These are phyloP conservation scores for Aureobasidium sp. DNA, from an alignment of 2,329 filamentous ascomycete genomes.

Conservation along the genomic window DNA sequence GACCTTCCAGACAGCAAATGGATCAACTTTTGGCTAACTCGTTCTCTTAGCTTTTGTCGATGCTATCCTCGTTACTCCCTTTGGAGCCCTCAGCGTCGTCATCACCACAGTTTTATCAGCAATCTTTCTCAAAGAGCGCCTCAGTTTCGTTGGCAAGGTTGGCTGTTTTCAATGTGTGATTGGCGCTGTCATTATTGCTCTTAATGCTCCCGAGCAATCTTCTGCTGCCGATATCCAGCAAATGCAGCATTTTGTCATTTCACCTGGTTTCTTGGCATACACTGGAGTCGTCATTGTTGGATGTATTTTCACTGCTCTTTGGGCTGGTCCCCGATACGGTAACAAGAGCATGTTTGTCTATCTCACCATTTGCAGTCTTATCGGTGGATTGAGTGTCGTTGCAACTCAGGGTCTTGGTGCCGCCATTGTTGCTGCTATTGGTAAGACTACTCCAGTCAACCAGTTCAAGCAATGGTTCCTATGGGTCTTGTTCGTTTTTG, in stretches of 20 bases:
- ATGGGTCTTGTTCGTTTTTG: constrained; percentile 85
- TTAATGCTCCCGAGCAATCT: constrained; percentile 83
- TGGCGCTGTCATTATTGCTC: constrained; percentile 84
- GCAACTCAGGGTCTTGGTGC: constrained; percentile 88
- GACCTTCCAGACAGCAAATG: neutral
- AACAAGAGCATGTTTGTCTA: constrained; percentile 98
- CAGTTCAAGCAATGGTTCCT: constrained; percentile 99
- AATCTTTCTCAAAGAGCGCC: constrained; percentile 88
- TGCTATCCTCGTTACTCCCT: constrained; percentile 85
- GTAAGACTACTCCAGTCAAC: constrained; percentile 41
- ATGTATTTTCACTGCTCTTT: constrained; percentile 64
- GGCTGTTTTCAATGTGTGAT: constrained; percentile 93
- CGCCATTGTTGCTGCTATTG: constrained; percentile 82
- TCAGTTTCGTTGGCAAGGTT: constrained; percentile 94
- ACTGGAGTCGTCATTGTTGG: constrained; percentile 74
- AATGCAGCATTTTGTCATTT: constrained; percentile 80
- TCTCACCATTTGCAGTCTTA: constrained; percentile 88
- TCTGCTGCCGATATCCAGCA: constrained; percentile 82
- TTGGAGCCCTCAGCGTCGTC: constrained; percentile 87
- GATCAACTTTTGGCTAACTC: neutral
- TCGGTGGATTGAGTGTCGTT: constrained; percentile 90
- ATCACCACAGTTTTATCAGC: constrained; percentile 85
- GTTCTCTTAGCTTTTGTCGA: constrained; percentile 49
- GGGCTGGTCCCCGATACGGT: constrained; percentile 77
- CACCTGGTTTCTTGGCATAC: constrained; percentile 79